phyloP scores from a whole-genome alignment of 179 eudicot genomes.

The Beta macrorhiza region DNA sequence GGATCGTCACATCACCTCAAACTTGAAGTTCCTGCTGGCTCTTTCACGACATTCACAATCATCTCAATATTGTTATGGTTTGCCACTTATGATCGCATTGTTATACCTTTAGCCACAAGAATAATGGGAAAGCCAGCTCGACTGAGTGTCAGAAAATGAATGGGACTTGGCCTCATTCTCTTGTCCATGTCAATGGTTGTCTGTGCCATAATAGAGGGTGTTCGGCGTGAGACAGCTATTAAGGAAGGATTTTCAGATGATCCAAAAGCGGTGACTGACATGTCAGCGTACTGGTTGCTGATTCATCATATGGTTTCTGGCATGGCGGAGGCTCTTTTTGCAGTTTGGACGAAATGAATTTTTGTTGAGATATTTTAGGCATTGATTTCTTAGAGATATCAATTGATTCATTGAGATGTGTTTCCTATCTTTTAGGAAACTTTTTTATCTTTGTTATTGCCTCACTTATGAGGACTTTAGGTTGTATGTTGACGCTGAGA shows the following conservation, averaged over 20 bases:
- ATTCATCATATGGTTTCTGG: constrained; percentile 33
- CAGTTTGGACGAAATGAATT: constrained; percentile 46
- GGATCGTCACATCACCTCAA: constrained; percentile 45
- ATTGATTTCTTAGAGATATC: too few relatives aligned
- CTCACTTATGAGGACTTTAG: too few relatives aligned
- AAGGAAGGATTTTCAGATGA: constrained; percentile 22
- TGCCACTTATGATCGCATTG: constrained; percentile 37
- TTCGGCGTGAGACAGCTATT: constrained; percentile 32
- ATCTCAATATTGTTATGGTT: constrained; percentile 40
- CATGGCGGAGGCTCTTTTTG: constrained; percentile 39
- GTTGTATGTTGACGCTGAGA: too few relatives aligned
- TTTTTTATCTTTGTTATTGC: too few relatives aligned
- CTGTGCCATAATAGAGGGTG: constrained; percentile 34
- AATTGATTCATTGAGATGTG: too few relatives aligned
- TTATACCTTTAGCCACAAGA: constrained; percentile 41
- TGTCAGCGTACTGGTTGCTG: constrained; percentile 53
- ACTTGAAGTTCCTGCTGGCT: constrained; percentile 52
- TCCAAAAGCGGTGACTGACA: constrained; percentile 19
- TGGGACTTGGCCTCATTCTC: constrained; percentile 47
- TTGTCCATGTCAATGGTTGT: constrained; percentile 27
- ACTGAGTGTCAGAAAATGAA: constrained; percentile 34
- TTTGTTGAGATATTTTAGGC: too few relatives aligned
- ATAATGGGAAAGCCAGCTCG: constrained; percentile 29
- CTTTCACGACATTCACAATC: constrained; percentile 38
- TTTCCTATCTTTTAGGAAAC: too few relatives aligned